Conservation (phyloP, 202 grass and related monocot genomes). For the Eragrostis tef region DNA sequence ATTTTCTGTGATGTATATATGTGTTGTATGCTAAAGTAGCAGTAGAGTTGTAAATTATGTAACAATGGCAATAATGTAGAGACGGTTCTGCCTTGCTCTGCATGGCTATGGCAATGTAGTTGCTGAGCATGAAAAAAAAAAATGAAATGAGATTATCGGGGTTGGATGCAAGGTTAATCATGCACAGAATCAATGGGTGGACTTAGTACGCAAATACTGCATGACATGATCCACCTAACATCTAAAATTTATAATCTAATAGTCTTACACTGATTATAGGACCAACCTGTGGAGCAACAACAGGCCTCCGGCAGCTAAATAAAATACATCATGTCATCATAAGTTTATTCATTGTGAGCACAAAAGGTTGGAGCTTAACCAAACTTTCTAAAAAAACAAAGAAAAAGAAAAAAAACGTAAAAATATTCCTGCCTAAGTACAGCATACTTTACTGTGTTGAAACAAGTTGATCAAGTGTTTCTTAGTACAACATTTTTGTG, state of each 20-base stretch:
- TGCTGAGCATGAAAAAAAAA: neutral
- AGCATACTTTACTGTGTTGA: neutral
- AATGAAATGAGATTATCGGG: neutral
- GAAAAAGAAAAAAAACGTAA: too few relatives aligned
- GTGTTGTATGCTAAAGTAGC: constrained; percentile 27
- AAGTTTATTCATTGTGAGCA: neutral
- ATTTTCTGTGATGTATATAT: constrained; percentile 68
- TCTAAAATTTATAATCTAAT: neutral
- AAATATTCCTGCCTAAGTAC: neutral
- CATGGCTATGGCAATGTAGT: constrained; percentile 30
- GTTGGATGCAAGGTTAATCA: neutral
- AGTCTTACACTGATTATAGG: neutral
- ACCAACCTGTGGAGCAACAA: too few relatives aligned
- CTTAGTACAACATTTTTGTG: constrained; percentile 29
- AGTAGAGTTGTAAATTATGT: constrained; percentile 57
- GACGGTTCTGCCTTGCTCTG: neutral
- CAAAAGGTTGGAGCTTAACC: neutral
- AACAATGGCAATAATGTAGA: constrained; percentile 37
- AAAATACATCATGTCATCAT: neutral
- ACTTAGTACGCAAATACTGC: neutral
- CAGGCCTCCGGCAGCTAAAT: too few relatives aligned
- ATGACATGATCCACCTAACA: neutral
- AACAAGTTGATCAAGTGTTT: neutral
- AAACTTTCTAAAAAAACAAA: neutral
- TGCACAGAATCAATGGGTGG: neutral